Conservation (phyloP, 176 grass and related monocot species). For the Zizania latifolia region DNA sequence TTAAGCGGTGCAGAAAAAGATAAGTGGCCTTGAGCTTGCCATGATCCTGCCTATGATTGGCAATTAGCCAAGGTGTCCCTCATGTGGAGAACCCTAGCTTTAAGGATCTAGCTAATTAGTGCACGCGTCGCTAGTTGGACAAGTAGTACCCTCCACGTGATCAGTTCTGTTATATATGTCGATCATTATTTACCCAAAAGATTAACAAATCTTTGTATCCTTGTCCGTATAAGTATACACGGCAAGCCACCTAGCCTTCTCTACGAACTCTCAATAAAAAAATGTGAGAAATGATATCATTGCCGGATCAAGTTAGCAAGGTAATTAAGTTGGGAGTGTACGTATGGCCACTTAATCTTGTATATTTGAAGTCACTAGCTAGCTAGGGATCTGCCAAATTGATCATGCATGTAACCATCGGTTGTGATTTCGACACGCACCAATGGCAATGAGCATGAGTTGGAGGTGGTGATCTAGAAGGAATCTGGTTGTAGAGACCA, state of each 20-base stretch:
- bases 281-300: conserved; percentile 13
- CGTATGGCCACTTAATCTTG: too few species aligned
- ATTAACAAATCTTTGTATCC: neutral
- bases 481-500: neutral
- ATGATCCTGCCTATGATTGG: conserved; percentile 47
- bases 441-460: neutral
- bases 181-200: neutral
- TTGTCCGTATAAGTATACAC: neutral
- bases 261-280: neutral
- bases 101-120: conserved; percentile 36
- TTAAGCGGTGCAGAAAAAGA: conserved; percentile 7
- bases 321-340: neutral
- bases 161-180: neutral
- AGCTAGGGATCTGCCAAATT: neutral
- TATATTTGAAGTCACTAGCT: neutral
- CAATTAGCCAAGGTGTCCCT: conserved; percentile 40
- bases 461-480: neutral
- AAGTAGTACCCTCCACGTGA: neutral
- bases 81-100: conserved; percentile 47
- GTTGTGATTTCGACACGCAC: neutral
- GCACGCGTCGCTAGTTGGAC: neutral
- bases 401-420: neutral
- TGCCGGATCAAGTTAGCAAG: neutral
- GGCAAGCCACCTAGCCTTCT: neutral
- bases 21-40: neutral